Base-by-base conservation (phyloP, 2,329 filamentous ascomycete species). In the Didymellaceae sp. region DNA sequence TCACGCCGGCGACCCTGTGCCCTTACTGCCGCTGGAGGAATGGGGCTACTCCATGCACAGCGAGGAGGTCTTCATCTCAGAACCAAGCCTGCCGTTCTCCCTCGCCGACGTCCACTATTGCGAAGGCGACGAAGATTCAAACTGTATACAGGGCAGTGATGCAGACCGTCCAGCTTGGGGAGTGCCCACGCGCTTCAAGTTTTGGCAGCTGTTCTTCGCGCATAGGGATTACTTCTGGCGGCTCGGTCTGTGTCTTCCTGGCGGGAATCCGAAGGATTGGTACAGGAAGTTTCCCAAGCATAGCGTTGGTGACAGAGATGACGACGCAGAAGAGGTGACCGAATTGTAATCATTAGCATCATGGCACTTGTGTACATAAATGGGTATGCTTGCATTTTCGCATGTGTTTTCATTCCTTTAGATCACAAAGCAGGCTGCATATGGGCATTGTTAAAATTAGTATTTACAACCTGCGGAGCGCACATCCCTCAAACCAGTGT, bases 141-240 rank as follows among this genome's bases (percentile, higher is more conserved):
- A 74, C 1, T 97, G 93, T 70, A 91, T 90, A 62, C 82, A 86
- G 1, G 84, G 86, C 1, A 81, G 78, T 13, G 72, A 74, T 10
- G 42, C 50, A 1, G 60, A 63, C 8, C 59, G 53, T 11, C 54
- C 61, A 6, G 52, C 54, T 0, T 65, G 71, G 74, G 62, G 71
- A 2, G 73, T 81, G 13, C 79, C 74, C n/a, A 74, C 73, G 72
- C 82, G 73, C 71, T 92, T 82, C 63, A 89, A 88, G 71, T 81
- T 95, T n/a, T 96, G 93, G 91, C 86, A 96, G 74, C 77, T 97
- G 6, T 87, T 97, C 67, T 96, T 95, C 73, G 89, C 92, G 1
- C 94, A 99, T 75, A 80, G 94, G 30, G 94, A 99, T 75, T 99
- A 99, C 73, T 97, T 99, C 74, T 96, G 91, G 90, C 82, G 94